Conservation (phyloP, 108 stramenopile genomes). For the Cyclotella choctawhatcheeana region DNA sequence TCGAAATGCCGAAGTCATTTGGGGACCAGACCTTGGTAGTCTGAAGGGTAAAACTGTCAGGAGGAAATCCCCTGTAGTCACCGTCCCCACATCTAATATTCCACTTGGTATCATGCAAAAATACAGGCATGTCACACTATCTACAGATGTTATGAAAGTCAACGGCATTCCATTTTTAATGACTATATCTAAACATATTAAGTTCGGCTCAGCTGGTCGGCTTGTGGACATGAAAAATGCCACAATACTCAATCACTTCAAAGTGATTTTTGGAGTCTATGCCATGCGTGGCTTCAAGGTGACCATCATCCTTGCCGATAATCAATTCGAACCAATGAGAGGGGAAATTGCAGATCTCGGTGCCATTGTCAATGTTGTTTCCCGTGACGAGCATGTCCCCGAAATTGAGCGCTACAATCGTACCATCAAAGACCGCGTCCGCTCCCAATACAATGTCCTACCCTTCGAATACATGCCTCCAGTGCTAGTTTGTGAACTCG, state of each 20-base stretch:
- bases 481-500: conserved; percentile 24
- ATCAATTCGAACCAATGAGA: conserved; percentile 14
- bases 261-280: conserved; percentile 10
- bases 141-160: conserved; percentile 28
- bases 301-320: background rate
- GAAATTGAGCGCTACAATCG: conserved; percentile 45
- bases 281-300: conserved; percentile 10
- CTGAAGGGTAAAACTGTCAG: background rate
- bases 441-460: conserved; percentile 18
- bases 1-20: background rate
- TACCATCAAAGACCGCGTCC: conserved; percentile 36
- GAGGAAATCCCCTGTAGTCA: background rate
- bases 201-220: conserved; percentile 12
- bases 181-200: conserved; percentile 3
- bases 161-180: conserved; percentile 27
- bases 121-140: background rate
- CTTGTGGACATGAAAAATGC: background rate
- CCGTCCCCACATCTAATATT: background rate
- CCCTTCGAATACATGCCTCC: conserved; percentile 35
- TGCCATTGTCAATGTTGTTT: conserved; percentile 20
- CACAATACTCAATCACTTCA: background rate
- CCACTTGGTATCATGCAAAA: background rate
- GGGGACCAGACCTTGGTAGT: background rate
- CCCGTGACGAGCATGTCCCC: conserved; percentile 33
- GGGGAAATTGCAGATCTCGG: background rate